phyloP scores from a whole-genome alignment of 2,329 filamentous ascomycete genomes.

The Colletotrichum melonis region DNA sequence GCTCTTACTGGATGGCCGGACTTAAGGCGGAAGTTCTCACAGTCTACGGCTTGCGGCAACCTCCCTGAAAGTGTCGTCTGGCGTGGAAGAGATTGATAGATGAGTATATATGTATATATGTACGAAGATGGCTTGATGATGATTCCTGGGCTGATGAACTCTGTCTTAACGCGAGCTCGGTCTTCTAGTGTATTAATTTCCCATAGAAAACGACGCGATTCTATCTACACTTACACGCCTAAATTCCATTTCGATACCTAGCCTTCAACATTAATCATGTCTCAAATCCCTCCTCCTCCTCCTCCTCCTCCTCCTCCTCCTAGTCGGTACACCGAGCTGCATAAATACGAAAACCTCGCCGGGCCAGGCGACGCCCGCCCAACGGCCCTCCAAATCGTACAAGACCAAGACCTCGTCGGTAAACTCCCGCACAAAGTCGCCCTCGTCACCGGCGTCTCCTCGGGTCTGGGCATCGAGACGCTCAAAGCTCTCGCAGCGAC shows the following conservation, averaged over 20 bases:
- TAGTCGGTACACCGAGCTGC: not conserved
- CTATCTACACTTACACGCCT: too few relatives aligned
- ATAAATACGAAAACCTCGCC: conserved; percentile 35
- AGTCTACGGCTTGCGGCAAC: not conserved
- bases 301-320: not conserved
- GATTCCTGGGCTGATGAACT: too few relatives aligned
- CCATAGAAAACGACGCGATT: accelerated
- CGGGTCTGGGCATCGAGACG: conserved; percentile 40
- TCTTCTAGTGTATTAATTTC: not conserved
- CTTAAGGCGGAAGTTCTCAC: not conserved
- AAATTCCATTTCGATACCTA: too few relatives aligned
- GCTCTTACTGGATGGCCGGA: not conserved
- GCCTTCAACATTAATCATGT: not conserved
- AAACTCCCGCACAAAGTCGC: conserved; percentile 41
- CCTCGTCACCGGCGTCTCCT: conserved; percentile 53
- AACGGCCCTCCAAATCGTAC: conserved; percentile 25
- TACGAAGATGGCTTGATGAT: not conserved
- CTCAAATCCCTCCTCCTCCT: not conserved
- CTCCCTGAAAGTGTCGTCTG: too few relatives aligned
- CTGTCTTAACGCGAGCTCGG: not conserved
- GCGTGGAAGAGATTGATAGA: too few relatives aligned
- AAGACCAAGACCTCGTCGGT: conserved; percentile 15
- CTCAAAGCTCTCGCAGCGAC: not conserved
- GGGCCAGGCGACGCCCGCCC: conserved; percentile 27
- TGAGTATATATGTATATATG: too few relatives aligned